Evolutionary conservation across 495 filamentous ascomycete genomes (phyloP), one percentile per base, ranked within the genome.

Genomic region (Chaetomium tenue): DNA sequence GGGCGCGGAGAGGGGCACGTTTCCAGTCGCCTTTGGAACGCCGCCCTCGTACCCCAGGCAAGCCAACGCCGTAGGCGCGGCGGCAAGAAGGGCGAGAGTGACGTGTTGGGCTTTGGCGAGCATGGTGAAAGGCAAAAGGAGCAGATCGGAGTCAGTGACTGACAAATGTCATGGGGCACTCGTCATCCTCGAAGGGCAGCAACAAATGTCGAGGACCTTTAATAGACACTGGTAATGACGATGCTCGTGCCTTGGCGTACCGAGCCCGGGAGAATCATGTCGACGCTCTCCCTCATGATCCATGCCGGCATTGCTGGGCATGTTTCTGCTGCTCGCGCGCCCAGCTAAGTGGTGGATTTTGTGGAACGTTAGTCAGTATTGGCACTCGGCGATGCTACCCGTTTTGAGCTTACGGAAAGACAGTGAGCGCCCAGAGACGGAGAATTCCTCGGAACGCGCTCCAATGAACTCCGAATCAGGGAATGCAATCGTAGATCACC

Each of bases 21-120:
- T 51, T 9, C 11, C 48, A 12, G 48, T 51, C 22, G 20, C 5
- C 48, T 25, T 51, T 22, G 48, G 48, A n/a, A 51, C 22, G 48
- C 48, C 48, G 22, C 48, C 48, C 1, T 11, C 11, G 48, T 51
- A 13, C 3, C 22, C 48, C 48, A 51, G 22, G 20, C 48, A 51
- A 25, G 48, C 48, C 48, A 51, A 25, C 22, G 48, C 48, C 48
- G 48, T 51, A 11, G 48, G 48, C 48, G 48, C 48, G 9, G 20
- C 48, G 13, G 48, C 48, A 2, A 51, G 22, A 13, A 51, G 48
- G 8, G 48, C 48, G 15, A 51, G 48, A 9, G 48, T 3, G 22
- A 51, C 28, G 28, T 30, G 28, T 30, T 30, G 28, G 6, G 28
- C 28, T 30, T 30, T 30, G 28, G 28, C 22, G 48, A 51, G 48